A percentile compares a stretch with the other conserved stretches of the same genome.
Evolutionary conservation across 2,329 filamentous ascomycete species (phyloP).

Genomic region (Mycosphaerelloides madeirae): DNA sequence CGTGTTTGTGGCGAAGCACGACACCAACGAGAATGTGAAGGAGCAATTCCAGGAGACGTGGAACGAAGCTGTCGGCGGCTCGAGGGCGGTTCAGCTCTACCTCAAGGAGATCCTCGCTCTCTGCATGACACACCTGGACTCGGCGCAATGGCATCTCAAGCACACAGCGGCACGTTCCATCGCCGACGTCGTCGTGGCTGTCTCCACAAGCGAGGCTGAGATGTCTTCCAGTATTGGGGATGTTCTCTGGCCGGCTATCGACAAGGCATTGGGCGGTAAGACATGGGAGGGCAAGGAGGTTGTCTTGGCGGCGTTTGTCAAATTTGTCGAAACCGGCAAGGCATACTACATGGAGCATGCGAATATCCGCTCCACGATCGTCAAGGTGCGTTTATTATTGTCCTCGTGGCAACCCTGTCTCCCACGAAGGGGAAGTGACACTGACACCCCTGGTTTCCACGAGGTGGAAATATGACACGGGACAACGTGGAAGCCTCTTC

Average conservation of each 20-base stretch:
- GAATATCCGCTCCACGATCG: constrained; percentile 60
- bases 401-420: neutral
- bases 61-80: constrained; percentile 84
- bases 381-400: constrained; percentile 50
- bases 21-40: constrained; percentile 72
- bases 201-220: constrained; percentile 49
- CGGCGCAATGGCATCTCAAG: constrained; percentile 82
- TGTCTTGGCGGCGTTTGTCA: constrained; percentile 72
- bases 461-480: too few relatives aligned
- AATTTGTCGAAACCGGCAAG: constrained; percentile 65
- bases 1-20: constrained; percentile 80
- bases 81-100: constrained; percentile 75
- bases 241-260: constrained; percentile 73
- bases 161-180: constrained; percentile 80
- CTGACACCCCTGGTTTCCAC: too few relatives aligned
- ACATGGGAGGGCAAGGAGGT: constrained; percentile 90
- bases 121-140: constrained; percentile 64
- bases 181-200: constrained; percentile 65
- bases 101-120: constrained; percentile 74
- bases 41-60: constrained; percentile 81
- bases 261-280: constrained; percentile 78
- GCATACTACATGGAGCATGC: constrained; percentile 53
- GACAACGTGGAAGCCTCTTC: neutral
- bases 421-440: too few relatives aligned
- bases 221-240: constrained; percentile 43